A percentile compares a stretch with the other conserved stretches of the same genome.
phyloP scores from a whole-genome alignment of 2,329 filamentous ascomycete genomes.

The Phaeosphaeriaceae sp. region DNA sequence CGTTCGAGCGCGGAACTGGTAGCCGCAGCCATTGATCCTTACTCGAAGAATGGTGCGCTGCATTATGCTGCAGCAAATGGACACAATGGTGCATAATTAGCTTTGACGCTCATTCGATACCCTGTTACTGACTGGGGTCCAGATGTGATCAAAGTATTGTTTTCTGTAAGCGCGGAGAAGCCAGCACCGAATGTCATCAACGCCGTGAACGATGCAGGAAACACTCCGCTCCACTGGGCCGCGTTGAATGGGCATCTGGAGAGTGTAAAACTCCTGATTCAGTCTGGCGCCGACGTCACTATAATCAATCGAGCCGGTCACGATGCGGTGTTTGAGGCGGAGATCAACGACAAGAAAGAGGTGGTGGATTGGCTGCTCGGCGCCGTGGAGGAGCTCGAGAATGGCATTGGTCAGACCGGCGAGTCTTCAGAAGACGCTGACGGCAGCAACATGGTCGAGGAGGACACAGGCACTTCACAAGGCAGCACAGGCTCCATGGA shows the following conservation, averaged over 20 bases:
- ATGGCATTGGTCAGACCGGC: conserved; percentile 44
- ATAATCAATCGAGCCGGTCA: conserved; percentile 85
- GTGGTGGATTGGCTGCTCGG: conserved; percentile 57
- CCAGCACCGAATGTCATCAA: conserved; percentile 63
- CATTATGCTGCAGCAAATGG: conserved; percentile 96
- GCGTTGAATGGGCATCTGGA: conserved; percentile 86
- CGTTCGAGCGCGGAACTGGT: conserved; percentile 69
- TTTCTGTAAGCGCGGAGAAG: conserved; percentile 41
- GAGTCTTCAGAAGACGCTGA: conserved; percentile 41
- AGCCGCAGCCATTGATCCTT: conserved; percentile 72
- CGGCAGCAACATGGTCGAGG: conserved; percentile 18
- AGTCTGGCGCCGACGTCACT: conserved; percentile 77
- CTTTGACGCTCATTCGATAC: not conserved
- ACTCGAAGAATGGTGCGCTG: conserved; percentile 78
- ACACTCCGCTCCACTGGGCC: conserved; percentile 94
- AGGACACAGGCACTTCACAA: conserved; percentile 20
- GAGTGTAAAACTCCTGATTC: conserved; percentile 78
- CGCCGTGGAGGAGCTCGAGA: conserved; percentile 53
- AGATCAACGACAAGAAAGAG: conserved; percentile 57
- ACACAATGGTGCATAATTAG: conserved; percentile 67
- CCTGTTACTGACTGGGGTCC: conserved; percentile 23
- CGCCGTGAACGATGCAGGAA: conserved; percentile 78
- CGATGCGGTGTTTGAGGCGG: conserved; percentile 61
- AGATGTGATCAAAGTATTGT: conserved; percentile 49
- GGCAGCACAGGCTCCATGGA: conserved; percentile 32